Evolutionary conservation across 2,329 filamentous ascomycete species (phyloP).

Genomic region (Monosporascus sp.): DNA sequence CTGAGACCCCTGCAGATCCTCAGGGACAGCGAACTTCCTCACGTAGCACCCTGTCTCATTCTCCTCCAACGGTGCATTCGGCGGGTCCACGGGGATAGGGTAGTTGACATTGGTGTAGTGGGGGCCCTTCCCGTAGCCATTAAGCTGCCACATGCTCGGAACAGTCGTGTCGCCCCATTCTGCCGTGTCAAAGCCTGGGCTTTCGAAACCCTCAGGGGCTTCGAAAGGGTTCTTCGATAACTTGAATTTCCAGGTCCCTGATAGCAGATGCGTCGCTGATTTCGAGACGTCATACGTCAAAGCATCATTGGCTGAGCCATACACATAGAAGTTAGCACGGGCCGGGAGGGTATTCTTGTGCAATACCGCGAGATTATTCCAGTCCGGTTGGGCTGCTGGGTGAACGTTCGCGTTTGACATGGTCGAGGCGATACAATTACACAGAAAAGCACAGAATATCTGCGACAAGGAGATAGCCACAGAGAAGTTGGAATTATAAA

Average conservation of each 20-base stretch:
- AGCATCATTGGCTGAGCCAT: constrained; percentile 42
- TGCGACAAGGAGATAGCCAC: background rate
- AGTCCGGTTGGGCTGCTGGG: constrained; percentile 39
- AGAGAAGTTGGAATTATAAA: too few species aligned
- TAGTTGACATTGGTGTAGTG: constrained; percentile 68
- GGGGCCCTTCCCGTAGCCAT: constrained; percentile 58
- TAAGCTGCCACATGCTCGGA: constrained; percentile 66
- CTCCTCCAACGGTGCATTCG: constrained; percentile 50
- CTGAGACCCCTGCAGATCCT: constrained; percentile 33
- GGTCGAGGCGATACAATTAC: background rate
- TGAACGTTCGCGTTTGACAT: constrained; percentile 14
- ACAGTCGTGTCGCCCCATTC: constrained; percentile 52
- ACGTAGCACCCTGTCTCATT: constrained; percentile 50
- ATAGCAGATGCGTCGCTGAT: constrained; percentile 35
- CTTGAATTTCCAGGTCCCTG: constrained; percentile 45
- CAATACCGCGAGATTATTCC: constrained; percentile 54
- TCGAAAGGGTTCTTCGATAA: constrained; percentile 34
- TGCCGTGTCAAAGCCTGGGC: constrained; percentile 19
- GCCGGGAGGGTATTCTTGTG: constrained; percentile 53
- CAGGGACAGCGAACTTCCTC: constrained; percentile 42
- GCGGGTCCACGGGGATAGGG: constrained; percentile 60
- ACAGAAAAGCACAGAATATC: background rate
- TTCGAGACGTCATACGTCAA: constrained; percentile 33
- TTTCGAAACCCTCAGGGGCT: constrained; percentile 29
- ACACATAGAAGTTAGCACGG: constrained; percentile 51